Conservation (phyloP, 2,329 filamentous ascomycete species). For the Botrytis aclada region DNA sequence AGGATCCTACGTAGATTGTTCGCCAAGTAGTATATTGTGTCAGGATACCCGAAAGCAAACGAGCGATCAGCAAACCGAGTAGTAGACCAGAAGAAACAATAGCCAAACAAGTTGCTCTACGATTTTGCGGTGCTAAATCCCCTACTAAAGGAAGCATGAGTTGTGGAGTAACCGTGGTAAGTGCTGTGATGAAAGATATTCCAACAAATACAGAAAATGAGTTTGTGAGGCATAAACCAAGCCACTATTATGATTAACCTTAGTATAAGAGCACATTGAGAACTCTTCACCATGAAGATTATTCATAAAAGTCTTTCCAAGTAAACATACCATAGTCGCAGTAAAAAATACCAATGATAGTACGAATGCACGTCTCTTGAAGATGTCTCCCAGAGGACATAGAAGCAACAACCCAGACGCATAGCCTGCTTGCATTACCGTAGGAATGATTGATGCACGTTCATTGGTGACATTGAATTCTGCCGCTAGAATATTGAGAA, state of each 20-base stretch:
- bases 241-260: conserved; percentile 46
- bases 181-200: conserved; percentile 69
- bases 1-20: conserved; percentile 56
- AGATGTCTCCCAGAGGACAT: conserved; percentile 69
- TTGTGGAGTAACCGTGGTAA: conserved; percentile 78
- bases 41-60: conserved; percentile 71
- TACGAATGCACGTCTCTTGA: conserved; percentile 67
- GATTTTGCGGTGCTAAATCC: conserved; percentile 68
- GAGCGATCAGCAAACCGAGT: conserved; percentile 72
- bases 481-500: conserved; percentile 69
- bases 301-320: neutral
- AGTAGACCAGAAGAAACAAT: conserved; percentile 74
- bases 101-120: conserved; percentile 66
- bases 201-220: conserved; percentile 63
- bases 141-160: conserved; percentile 78
- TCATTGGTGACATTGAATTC: conserved; percentile 71
- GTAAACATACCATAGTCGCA: conserved; percentile 56
- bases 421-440: conserved; percentile 76
- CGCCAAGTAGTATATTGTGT: conserved; percentile 73
- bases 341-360: conserved; percentile 65
- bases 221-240: conserved; percentile 67
- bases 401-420: conserved; percentile 70
- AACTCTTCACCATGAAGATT: neutral
- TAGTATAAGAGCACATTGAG: neutral
- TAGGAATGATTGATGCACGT: conserved; percentile 64